Conservation (phyloP, 768 basidiomycete genomes). For the Boletus subparvulus region DNA sequence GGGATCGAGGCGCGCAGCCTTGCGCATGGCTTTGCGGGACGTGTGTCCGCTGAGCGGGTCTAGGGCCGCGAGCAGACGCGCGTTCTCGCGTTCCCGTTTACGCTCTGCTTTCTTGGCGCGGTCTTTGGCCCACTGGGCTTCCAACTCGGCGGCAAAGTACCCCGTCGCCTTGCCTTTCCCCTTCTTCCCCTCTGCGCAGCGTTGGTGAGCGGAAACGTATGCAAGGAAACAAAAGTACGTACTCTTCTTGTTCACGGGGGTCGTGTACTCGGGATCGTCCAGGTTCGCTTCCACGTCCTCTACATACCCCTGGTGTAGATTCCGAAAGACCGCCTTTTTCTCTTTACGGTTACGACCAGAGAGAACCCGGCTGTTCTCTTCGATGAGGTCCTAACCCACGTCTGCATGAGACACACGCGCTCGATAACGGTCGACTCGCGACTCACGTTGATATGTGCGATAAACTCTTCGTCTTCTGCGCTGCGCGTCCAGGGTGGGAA, state of each 20-base stretch:
- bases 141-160: slow-evolving; percentile 54
- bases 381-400: slow-evolving; percentile 57
- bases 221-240: slow-evolving; percentile 33
- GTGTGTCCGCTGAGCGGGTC: slow-evolving; percentile 50
- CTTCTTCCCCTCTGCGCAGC: slow-evolving; percentile 32
- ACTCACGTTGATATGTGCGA: slow-evolving; percentile 55
- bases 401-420: slow-evolving; percentile 1
- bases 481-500: slow-evolving; percentile 37
- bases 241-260: slow-evolving; percentile 44
- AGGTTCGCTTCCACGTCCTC: slow-evolving; percentile 31
- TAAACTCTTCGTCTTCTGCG: slow-evolving; percentile 58
- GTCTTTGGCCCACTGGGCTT: slow-evolving; percentile 75
- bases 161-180: slow-evolving; percentile 10
- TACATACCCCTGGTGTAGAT: slow-evolving; percentile 57
- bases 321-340: slow-evolving; percentile 56
- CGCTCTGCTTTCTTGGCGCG: slow-evolving; percentile 77
- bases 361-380: slow-evolving; percentile 54
- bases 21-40: slow-evolving; percentile 63
- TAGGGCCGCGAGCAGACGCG: slow-evolving; percentile 52
- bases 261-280: slow-evolving; percentile 28
- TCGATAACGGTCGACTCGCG: background rate
- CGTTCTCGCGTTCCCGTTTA: slow-evolving; percentile 62
- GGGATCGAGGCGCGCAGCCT: slow-evolving; percentile 51
- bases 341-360: slow-evolving; percentile 44
- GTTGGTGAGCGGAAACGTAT: background rate